These are phyloP conservation scores for Calendula officinalis DNA, from an alignment of 129 eudicot genomes.

Conservation along the genomic window DNA sequence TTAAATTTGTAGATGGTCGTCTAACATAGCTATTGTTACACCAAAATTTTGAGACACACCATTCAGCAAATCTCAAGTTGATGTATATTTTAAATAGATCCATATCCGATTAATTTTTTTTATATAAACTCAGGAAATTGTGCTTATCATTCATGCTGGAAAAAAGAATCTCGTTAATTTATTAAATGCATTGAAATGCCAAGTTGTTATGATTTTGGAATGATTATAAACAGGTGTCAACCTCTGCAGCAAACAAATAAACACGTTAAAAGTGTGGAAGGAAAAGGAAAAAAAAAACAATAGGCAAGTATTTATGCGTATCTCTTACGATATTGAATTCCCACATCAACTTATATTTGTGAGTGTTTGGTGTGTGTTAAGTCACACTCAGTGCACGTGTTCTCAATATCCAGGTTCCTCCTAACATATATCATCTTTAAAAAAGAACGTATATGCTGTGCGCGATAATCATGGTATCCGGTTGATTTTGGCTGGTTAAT, in stretches of 20 bases:
- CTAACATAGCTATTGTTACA: slow-evolving; percentile 9
- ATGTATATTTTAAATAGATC: too few relatives aligned
- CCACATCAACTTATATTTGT: slow-evolving; percentile 6
- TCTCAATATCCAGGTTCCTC: slow-evolving; percentile 13
- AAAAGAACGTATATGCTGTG: too few relatives aligned
- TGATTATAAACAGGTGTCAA: slow-evolving; percentile 14
- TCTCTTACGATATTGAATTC: slow-evolving; percentile 9
- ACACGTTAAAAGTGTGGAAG: slow-evolving; percentile 4
- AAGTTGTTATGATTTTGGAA: not conserved
- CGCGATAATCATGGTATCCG: too few relatives aligned
- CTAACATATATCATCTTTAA: not conserved
- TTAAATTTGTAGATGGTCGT: not conserved
- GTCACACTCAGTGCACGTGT: slow-evolving; percentile 31
- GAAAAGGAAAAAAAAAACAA: not conserved
- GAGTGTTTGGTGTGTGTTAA: slow-evolving; percentile 31
- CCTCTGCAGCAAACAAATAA: not conserved
- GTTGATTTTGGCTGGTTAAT: too few relatives aligned
- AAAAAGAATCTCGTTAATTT: not conserved
- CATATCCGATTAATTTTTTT: too few relatives aligned
- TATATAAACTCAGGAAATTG: too few relatives aligned
- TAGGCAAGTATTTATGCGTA: slow-evolving; percentile 24
- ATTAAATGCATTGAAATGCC: not conserved
- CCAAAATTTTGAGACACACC: not conserved
- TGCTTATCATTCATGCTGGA: too few relatives aligned
- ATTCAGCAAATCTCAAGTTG: not conserved